Percentiles rank a stretch among this genome's conserved stretches.
Conservation (phyloP, 345 rosid genomes). For the Populus alba region DNA sequence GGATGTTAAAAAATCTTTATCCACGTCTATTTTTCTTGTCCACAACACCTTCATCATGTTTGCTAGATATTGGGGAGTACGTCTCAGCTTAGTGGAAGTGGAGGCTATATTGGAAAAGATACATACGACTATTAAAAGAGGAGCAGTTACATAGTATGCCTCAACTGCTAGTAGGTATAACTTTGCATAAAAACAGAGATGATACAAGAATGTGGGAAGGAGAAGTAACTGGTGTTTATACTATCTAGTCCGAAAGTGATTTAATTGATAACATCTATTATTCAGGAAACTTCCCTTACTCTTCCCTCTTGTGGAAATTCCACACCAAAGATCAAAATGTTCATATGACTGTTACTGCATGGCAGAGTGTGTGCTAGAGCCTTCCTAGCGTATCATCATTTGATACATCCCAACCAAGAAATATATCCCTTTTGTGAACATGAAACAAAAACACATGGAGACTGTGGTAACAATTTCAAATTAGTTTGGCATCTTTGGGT, state of each 20-base stretch:
- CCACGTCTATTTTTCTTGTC: too few species aligned
- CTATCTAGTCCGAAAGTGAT: background rate
- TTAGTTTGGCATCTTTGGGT: too few species aligned
- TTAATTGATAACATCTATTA: background rate
- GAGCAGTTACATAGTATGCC: background rate
- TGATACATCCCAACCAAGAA: too few species aligned
- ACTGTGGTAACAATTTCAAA: too few species aligned
- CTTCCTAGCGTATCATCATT: too few species aligned
- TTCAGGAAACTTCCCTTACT: background rate
- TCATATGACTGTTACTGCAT: background rate
- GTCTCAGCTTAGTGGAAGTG: background rate
- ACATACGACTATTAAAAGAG: too few species aligned
- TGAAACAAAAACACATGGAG: too few species aligned
- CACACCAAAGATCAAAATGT: background rate
- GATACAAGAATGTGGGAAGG: background rate
- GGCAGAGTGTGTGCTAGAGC: background rate
- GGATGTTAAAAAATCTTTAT: background rate
- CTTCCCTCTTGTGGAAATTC: background rate
- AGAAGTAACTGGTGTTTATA: background rate
- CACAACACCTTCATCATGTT: too few species aligned
- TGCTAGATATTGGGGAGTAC: too few species aligned
- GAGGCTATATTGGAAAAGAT: accelerated
- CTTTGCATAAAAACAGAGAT: too few species aligned
- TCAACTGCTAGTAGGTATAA: too few species aligned
- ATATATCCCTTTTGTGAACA: too few species aligned